phyloP scores from a whole-genome alignment of 768 basidiomycete species.

The Boletus rufocinnamomeus region DNA sequence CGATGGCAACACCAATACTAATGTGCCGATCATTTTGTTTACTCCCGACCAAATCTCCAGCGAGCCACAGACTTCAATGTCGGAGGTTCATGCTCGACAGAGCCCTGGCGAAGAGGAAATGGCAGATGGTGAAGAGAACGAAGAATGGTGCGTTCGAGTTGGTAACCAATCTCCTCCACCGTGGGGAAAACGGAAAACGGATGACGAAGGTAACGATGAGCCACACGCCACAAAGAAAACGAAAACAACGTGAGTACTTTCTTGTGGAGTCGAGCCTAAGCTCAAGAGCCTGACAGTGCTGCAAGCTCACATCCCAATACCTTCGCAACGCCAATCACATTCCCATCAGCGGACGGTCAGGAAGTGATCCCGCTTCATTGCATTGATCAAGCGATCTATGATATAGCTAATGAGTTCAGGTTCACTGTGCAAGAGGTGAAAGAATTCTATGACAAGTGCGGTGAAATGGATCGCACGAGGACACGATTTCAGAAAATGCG shows the following conservation, averaged over 20 bases:
- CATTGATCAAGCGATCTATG: slow-evolving; percentile 62
- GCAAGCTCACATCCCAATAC: slow-evolving; percentile 6
- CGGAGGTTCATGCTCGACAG: slow-evolving; percentile 32
- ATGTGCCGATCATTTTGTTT: slow-evolving; percentile 31
- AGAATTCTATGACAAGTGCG: slow-evolving; percentile 73
- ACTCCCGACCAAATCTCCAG: slow-evolving; percentile 23
- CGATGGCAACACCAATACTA: slow-evolving; percentile 7
- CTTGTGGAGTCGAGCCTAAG: background rate
- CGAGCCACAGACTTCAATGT: slow-evolving; percentile 33
- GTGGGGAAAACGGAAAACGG: slow-evolving; percentile 66
- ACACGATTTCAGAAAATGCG: slow-evolving; percentile 70
- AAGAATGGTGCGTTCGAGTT: slow-evolving; percentile 67
- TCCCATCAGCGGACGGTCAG: slow-evolving; percentile 12
- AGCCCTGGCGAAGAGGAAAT: slow-evolving; percentile 67
- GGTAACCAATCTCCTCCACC: slow-evolving; percentile 63
- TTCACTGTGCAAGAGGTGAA: slow-evolving; percentile 79
- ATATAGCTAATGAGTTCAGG: slow-evolving; percentile 67
- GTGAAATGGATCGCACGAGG: slow-evolving; percentile 68
- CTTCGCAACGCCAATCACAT: slow-evolving; percentile 4
- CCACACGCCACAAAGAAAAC: slow-evolving; percentile 42
- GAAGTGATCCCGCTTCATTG: slow-evolving; percentile 47
- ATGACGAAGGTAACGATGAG: slow-evolving; percentile 39
- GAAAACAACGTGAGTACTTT: slow-evolving; percentile 41
- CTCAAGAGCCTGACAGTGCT: slow-evolving; percentile 7
- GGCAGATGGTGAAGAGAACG: slow-evolving; percentile 56